Evolutionary conservation across 345 rosid genomes (phyloP).

Genomic region (Citrus reticulata): DNA sequence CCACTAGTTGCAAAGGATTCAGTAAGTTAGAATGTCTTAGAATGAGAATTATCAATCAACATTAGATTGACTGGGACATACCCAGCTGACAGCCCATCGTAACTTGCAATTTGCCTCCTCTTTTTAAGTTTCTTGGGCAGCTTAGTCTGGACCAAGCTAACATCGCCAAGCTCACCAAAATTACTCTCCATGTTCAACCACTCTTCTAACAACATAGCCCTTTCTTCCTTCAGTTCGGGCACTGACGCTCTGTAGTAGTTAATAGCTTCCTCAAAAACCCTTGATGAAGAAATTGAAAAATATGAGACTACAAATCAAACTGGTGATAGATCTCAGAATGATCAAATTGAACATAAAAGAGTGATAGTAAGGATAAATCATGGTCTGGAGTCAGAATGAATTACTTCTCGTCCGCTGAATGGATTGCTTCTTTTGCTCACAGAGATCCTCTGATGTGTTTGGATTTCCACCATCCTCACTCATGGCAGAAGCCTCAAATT

Average conservation of each 20-base stretch:
- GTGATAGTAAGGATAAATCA: background rate
- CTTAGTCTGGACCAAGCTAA: conserved; percentile 58
- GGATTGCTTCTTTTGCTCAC: conserved; percentile 33
- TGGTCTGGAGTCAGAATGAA: conserved; percentile 7
- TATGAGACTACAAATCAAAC: conserved; percentile 3
- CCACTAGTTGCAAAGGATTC: background rate
- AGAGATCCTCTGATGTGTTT: conserved; percentile 21
- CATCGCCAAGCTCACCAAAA: conserved; percentile 67
- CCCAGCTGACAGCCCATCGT: conserved; percentile 64
- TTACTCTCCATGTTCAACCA: conserved; percentile 74
- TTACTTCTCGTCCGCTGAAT: conserved; percentile 71
- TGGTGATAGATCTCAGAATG: background rate
- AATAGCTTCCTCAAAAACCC: conserved; percentile 64
- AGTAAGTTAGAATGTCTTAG: background rate
- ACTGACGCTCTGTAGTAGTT: conserved; percentile 63
- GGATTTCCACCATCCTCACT: conserved; percentile 31
- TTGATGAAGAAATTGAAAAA: conserved; percentile 23
- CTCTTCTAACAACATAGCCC: conserved; percentile 83
- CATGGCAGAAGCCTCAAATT: conserved; percentile 72
- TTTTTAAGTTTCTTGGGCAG: conserved; percentile 86
- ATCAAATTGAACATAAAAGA: background rate
- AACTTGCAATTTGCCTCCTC: conserved; percentile 52
- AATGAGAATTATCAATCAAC: background rate
- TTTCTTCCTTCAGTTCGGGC: conserved; percentile 83
- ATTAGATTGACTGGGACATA: conserved; percentile 24